Evolutionary conservation across 495 filamentous ascomycete genomes (phyloP).

Genomic region (Parmelia sp.): DNA sequence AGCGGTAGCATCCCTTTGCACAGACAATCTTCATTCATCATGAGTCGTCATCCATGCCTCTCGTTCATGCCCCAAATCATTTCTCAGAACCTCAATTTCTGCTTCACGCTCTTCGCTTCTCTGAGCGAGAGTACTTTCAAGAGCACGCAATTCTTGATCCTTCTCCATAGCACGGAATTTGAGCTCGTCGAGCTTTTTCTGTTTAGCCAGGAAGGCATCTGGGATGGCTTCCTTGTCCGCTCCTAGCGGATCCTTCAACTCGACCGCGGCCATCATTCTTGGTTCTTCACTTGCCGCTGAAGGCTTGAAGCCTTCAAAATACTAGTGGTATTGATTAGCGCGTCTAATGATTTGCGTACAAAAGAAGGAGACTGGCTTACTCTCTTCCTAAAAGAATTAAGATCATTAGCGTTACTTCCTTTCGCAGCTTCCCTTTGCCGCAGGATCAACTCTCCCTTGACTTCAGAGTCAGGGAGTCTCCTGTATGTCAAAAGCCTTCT

Average conservation of each 20-base stretch:
- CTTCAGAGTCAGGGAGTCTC: conserved; percentile 56
- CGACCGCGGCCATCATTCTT: background rate
- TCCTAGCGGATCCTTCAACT: background rate
- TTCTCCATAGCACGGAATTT: background rate
- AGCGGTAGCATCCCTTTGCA: background rate
- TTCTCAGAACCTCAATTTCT: background rate
- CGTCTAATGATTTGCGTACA: background rate
- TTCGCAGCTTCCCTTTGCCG: conserved; percentile 32
- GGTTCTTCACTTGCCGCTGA: background rate
- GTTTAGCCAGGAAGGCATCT: background rate
- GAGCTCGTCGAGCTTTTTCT: background rate
- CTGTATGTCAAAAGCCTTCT: conserved; percentile 80
- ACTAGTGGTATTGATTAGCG: conserved; percentile 28
- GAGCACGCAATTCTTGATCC: conserved; percentile 3
- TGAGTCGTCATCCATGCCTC: background rate
- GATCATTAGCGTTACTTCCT: conserved; percentile 56
- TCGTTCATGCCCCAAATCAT: background rate
- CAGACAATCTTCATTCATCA: background rate
- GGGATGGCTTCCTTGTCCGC: background rate
- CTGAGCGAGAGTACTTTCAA: background rate
- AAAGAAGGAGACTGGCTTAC: conserved; percentile 14
- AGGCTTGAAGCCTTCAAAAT: conserved; percentile 44
- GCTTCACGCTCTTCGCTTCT: background rate
- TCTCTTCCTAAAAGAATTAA: conserved; percentile 71
- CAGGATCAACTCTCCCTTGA: conserved; percentile 39